These are phyloP conservation scores for Claviceps arundinis DNA, from an alignment of 2,329 filamentous ascomycete species.

Conservation along the genomic window DNA sequence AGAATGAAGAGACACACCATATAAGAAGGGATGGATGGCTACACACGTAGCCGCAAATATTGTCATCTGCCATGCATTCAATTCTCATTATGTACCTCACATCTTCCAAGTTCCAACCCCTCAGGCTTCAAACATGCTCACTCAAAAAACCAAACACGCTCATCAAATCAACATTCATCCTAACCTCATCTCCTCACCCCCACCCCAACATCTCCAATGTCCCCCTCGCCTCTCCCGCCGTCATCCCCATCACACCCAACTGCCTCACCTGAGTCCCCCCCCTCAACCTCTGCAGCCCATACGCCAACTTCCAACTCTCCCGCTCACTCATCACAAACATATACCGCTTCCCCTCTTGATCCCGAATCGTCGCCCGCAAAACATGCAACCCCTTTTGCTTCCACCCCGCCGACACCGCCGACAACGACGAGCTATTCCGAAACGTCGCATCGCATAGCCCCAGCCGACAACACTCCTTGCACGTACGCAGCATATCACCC, in stretches of 20 bases:
- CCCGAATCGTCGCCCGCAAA: constrained; percentile 48
- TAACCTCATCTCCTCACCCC: constrained; percentile 13
- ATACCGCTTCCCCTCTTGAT: constrained; percentile 53
- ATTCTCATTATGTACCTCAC: too few relatives aligned
- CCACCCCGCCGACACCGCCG: constrained; percentile 35
- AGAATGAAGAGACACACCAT: too few relatives aligned
- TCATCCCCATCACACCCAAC: constrained; percentile 45
- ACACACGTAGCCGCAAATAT: too few relatives aligned
- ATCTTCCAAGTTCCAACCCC: too few relatives aligned
- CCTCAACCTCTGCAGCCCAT: constrained; percentile 46
- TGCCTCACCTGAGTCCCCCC: constrained; percentile 47
- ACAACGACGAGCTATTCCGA: constrained; percentile 25
- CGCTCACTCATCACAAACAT: constrained; percentile 51
- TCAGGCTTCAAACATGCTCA: too few relatives aligned
- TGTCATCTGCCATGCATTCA: too few relatives aligned
- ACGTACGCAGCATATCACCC: constrained; percentile 47
- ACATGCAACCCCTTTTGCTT: constrained; percentile 45
- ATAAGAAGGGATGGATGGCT: too few relatives aligned
- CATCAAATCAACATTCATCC: background rate
- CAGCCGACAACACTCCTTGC: constrained; percentile 49
- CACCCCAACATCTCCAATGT: constrained; percentile 48
- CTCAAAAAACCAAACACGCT: background rate
- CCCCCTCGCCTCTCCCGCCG: constrained; percentile 37
- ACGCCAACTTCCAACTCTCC: constrained; percentile 55
- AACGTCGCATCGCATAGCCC: constrained; percentile 33